Percentiles rank a stretch among this genome's conserved stretches.
phyloP scores from a whole-genome alignment of 768 basidiomycete species.

The Hemileccinum rubropunctum region DNA sequence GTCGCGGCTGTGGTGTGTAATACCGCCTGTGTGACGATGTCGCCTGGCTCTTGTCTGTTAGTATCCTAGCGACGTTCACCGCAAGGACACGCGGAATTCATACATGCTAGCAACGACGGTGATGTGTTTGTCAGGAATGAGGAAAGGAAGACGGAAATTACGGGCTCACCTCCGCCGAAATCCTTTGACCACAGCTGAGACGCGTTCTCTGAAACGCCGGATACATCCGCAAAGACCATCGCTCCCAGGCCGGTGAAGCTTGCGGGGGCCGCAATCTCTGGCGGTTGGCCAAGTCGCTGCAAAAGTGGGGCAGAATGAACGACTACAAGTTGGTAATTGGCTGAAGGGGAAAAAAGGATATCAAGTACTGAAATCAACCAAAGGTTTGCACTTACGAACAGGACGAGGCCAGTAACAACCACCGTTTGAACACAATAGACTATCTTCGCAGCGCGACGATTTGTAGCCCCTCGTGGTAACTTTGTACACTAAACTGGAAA shows the following conservation, averaged over 20 bases:
- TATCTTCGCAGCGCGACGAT: slow-evolving; percentile 13
- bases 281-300: slow-evolving; percentile 35
- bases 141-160: background rate
- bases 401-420: slow-evolving; percentile 22
- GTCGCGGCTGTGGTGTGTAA: slow-evolving; percentile 23
- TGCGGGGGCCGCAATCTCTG: slow-evolving; percentile 39
- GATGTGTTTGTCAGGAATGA: slow-evolving; percentile 2
- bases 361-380: background rate
- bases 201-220: slow-evolving; percentile 22
- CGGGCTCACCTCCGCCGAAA: slow-evolving; percentile 21
- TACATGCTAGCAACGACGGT: slow-evolving; percentile 26
- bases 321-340: slow-evolving; percentile 24
- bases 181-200: slow-evolving; percentile 31
- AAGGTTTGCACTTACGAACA: slow-evolving; percentile 16
- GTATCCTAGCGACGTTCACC: slow-evolving; percentile 4
- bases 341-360: slow-evolving; percentile 1
- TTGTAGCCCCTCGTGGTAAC: slow-evolving; percentile 12
- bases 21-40: slow-evolving; percentile 26
- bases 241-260: slow-evolving; percentile 20
- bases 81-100: background rate
- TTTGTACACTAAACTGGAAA: slow-evolving; percentile 19
- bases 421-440: slow-evolving; percentile 18
- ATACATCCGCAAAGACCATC: slow-evolving; percentile 16
- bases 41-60: slow-evolving; percentile 19
- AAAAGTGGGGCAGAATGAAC: slow-evolving; percentile 35